A percentile compares a stretch with the other conserved stretches of the same genome.
Conservation (phyloP, 2,329 filamentous ascomycete genomes). For the Xylariaceae sp. region DNA sequence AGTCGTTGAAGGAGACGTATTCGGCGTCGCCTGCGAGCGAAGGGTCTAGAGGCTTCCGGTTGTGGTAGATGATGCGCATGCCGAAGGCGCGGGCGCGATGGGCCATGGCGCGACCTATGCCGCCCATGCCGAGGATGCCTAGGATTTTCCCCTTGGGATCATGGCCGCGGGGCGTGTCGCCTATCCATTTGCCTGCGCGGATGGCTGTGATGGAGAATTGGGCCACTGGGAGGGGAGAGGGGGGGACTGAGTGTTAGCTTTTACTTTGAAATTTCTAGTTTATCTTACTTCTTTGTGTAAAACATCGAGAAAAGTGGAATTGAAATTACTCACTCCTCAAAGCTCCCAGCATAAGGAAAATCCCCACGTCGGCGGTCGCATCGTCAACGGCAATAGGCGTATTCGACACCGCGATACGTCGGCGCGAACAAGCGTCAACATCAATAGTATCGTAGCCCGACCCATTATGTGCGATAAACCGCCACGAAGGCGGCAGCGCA, state of each 20-base stretch:
- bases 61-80: conserved; percentile 55
- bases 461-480: conserved; percentile 49
- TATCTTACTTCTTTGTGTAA: not conserved
- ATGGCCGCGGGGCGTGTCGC: conserved; percentile 43
- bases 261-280: not conserved
- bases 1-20: conserved; percentile 51
- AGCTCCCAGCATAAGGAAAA: conserved; percentile 47
- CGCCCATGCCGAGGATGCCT: conserved; percentile 55
- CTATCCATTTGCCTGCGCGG: conserved; percentile 39
- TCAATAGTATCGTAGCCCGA: conserved; percentile 59
- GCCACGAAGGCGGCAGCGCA: conserved; percentile 39
- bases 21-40: conserved; percentile 37
- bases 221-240: conserved; percentile 27
- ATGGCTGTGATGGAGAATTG: conserved; percentile 42
- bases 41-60: conserved; percentile 35
- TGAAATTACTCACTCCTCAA: conserved; percentile 33
- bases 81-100: conserved; percentile 47
- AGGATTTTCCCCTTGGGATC: conserved; percentile 48
- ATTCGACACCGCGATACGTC: conserved; percentile 30
- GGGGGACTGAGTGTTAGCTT: not conserved
- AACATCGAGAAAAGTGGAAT: not conserved
- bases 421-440: conserved; percentile 43
- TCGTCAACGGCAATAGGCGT: conserved; percentile 37
- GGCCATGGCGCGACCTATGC: conserved; percentile 47
- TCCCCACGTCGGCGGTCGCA: conserved; percentile 44